A percentile compares a stretch with the other conserved stretches of the same genome.
Evolutionary conservation across 192 early-diverging fungal genomes (phyloP).

Genomic region (Entophlyctis helioformis): DNA sequence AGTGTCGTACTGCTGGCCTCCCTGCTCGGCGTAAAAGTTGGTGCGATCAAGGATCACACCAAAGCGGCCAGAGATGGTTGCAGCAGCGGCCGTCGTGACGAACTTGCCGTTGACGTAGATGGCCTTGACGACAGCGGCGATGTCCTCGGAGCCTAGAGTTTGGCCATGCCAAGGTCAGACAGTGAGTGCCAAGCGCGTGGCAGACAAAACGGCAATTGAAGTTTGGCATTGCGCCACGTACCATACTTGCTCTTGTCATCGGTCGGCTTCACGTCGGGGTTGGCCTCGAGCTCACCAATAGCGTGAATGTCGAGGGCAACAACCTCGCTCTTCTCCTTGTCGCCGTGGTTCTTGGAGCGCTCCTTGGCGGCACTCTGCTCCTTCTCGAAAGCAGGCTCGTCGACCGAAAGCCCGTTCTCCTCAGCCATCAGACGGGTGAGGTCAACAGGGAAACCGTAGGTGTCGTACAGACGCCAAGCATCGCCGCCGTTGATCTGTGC

Average conservation of each 20-base stretch:
- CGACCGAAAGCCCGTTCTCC: constrained; percentile 73
- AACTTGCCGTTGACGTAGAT: constrained; percentile 53
- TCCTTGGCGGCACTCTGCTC: constrained; percentile 72
- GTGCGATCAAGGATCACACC: constrained; percentile 90
- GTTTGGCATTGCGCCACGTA: constrained; percentile 10
- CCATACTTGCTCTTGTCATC: constrained; percentile 82
- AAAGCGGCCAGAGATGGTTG: constrained; percentile 49
- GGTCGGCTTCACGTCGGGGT: constrained; percentile 59
- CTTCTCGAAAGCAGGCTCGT: constrained; percentile 70
- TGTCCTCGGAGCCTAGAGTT: constrained; percentile 42
- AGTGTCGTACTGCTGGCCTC: constrained; percentile 91
- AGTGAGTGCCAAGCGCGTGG: no score
- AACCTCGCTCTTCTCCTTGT: constrained; percentile 33
- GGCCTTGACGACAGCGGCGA: constrained; percentile 66
- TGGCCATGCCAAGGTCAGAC: no score
- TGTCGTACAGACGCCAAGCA: constrained; percentile 97
- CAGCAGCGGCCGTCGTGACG: constrained; percentile 28
- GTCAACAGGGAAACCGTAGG: constrained; percentile 97
- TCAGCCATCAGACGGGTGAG: constrained; percentile 97
- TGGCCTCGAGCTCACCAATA: constrained; percentile 72
- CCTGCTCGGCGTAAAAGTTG: constrained; percentile 96
- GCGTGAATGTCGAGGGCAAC: constrained; percentile 88
- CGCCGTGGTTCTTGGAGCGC: constrained; percentile 44
- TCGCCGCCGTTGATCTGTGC: constrained; percentile 67
- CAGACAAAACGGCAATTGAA: background rate